Evolutionary conservation across 768 basidiomycete species (phyloP).

Genomic region (Botryobasidium botryosum): DNA sequence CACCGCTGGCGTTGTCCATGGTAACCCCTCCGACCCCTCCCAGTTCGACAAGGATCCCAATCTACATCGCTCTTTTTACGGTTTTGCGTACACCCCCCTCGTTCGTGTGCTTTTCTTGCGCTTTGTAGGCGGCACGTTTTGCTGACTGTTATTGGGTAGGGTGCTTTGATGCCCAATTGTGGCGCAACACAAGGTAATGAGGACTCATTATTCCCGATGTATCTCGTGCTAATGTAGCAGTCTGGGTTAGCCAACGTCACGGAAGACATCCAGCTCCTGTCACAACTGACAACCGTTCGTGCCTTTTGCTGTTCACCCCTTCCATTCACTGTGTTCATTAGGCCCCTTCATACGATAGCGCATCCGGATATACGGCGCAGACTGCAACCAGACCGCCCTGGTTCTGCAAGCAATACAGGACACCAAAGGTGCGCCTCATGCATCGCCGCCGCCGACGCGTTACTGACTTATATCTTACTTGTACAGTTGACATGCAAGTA

Average conservation of each 20-base stretch:
- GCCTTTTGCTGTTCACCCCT: too few species aligned
- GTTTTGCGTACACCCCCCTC: conserved; percentile 69
- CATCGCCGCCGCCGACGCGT: too few species aligned
- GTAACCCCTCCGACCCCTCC: conserved; percentile 39
- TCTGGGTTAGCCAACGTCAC: too few species aligned
- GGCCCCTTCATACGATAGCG: too few species aligned
- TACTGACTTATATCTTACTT: too few species aligned
- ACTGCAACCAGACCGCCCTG: conserved; percentile 67
- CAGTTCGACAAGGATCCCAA: conserved; percentile 54
- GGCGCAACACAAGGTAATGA: conserved; percentile 34
- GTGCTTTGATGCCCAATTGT: too few species aligned
- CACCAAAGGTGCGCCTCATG: too few species aligned
- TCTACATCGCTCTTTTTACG: conserved; percentile 64
- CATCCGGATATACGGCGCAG: conserved; percentile 72
- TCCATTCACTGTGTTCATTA: too few species aligned
- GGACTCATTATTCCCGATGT: too few species aligned
- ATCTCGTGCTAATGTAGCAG: too few species aligned
- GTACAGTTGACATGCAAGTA: conserved; percentile 69
- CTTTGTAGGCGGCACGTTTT: too few species aligned
- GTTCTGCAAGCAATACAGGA: conserved; percentile 77
- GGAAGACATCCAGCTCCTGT: conserved; percentile 35
- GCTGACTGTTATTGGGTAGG: too few species aligned
- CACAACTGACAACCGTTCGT: conserved; percentile 55
- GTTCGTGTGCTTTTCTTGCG: conserved; percentile 13
- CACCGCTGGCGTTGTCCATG: conserved; percentile 13